Evolutionary conservation across 1,284 basidiomycete genomes (phyloP), one percentile per base, ranked within the genome.

Genomic region (Microbotryum lychnidis-dioicae): DNA sequence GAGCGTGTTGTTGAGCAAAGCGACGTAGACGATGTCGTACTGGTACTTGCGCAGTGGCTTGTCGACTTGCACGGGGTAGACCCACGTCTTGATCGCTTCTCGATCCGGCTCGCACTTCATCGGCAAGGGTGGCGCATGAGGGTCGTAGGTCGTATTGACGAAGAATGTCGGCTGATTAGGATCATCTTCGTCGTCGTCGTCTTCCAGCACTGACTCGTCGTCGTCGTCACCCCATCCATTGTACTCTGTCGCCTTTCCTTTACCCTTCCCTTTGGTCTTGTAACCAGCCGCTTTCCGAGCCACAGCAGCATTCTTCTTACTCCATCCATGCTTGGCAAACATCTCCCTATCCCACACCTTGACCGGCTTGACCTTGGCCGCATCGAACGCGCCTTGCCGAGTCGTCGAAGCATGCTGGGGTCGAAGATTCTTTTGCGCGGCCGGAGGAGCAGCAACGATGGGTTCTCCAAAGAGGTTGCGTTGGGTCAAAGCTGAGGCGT

Each of bases 1-100:
- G 5, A 99, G 82, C 3, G 91, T 91, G 72, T 99, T 98, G 55
- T 97, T 88, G 70, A 89, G 92, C 33, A 98, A 81, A 70, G 87
- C 88, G 44, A 84, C 82, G 69, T 83, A 84, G 57, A 92, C 87
- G 64, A 98, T 97, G 69, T 97, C 96, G 74, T 83, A 94, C 71
- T 99, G 96, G 73, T 98, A 99, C 70, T 90, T 87, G 64, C 96
- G 85, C 0, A 69, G 37, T 2, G 66, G 66, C 71, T 88, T 90
- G 1, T 87, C 83, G 54, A 83, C 81, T 73, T 98, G 97, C 8
- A 88, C 81, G 1, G 96, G 96, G 75, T 89, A 99, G 63, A 97
- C 84, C 86, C 92, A 98, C 51, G 87, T 87, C 70, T 84, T 84
- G 5, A 84, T 83, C 50, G 88, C 86, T n/a, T 89, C 80, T 27